These are phyloP conservation scores for Yamadazyma epiphylla DNA, from an alignment of 1,139 yeast genomes.

Conservation along the genomic window DNA sequence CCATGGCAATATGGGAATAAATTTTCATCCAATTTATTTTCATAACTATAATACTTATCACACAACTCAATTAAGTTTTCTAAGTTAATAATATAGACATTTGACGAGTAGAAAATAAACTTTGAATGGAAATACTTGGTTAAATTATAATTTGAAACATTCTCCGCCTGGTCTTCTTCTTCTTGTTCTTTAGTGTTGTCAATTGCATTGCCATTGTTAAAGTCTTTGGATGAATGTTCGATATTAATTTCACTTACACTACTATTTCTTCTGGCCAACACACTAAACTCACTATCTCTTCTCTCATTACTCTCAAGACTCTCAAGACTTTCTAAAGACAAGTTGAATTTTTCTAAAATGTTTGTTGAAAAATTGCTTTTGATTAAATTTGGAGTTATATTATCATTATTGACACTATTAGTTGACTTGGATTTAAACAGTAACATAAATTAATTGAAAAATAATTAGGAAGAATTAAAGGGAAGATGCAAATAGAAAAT, in stretches of 20 bases:
- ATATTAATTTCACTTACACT: not conserved
- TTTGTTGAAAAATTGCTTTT: slow-evolving; percentile 7
- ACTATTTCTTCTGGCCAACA: slow-evolving; percentile 1
- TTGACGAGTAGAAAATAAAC: slow-evolving; percentile 9
- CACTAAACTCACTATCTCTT: slow-evolving; percentile 10
- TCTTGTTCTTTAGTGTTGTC: no score
- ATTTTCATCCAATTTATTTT: slow-evolving; percentile 15
- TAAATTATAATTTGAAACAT: slow-evolving; percentile 1
- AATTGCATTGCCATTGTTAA: not conserved
- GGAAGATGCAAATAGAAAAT: no score
- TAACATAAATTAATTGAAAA: slow-evolving; percentile 8
- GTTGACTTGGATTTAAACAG: slow-evolving; percentile 14
- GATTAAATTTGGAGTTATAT: slow-evolving; percentile 11
- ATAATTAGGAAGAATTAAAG: no score
- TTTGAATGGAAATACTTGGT: slow-evolving; percentile 6
- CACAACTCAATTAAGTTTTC: slow-evolving; percentile 17
- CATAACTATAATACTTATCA: slow-evolving; percentile 21
- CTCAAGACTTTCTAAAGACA: slow-evolving; percentile 12
- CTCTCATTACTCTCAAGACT: slow-evolving; percentile 13
- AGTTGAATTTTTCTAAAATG: slow-evolving; percentile 13
- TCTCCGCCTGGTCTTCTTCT: no score
- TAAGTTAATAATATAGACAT: slow-evolving; percentile 12
- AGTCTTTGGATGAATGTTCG: not conserved
- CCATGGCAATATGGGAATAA: slow-evolving; percentile 41
- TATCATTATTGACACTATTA: slow-evolving; percentile 12